Base-by-base conservation (phyloP, 1,284 basidiomycete species). In the Apiotrichum veenhuisii region DNA sequence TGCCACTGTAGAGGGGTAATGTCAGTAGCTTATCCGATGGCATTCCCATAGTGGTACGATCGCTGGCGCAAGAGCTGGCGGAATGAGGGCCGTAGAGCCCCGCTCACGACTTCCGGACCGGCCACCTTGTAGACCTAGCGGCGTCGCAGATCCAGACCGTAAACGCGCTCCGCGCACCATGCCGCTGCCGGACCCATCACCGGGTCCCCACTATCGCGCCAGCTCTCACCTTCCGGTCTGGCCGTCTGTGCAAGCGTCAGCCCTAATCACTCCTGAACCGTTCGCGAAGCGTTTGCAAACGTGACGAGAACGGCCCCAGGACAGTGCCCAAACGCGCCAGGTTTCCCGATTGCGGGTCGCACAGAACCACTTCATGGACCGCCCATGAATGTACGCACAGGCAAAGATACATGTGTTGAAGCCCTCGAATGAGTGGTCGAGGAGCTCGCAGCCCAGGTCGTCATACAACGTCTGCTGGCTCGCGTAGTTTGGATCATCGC, bases 361-460 rank as follows among this genome's bases (percentile, higher is more conserved):
- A n/a, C n/a, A n/a, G n/a, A n/a, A n/a, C n/a, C n/a, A n/a, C n/a
- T n/a, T n/a, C n/a, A n/a, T n/a, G n/a, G n/a, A n/a, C n/a, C n/a
- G n/a, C n/a, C n/a, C n/a, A n/a, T n/a, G n/a, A 38, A n/a, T 22
- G 26, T 38, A 87, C 92, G 83, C 79, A 96, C 91, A 95, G 76
- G 93, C 92, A 75, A 97, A 82, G 77, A 96, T 95, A 83, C 91
- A 95, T 53, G 93, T 91, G 81, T 98, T 98, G 80, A 97, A 98
- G 25, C 95, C 96, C 48, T 89, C 81, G 79, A 98, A 98, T 44
- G 90, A 87, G 76, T 98, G 94, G 73, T 98, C 89, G 66, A 98
- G 81, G 51, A 98, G 79, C 70, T 98, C 95, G 75, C 89, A 87
- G 45, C 96, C 96, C 36, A 98, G 78, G 80, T 98, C 95, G 65